Evolutionary conservation across 345 rosid genomes (phyloP), one percentile per base, ranked within the genome.

Genomic region (Lagerstroemia speciosa): DNA sequence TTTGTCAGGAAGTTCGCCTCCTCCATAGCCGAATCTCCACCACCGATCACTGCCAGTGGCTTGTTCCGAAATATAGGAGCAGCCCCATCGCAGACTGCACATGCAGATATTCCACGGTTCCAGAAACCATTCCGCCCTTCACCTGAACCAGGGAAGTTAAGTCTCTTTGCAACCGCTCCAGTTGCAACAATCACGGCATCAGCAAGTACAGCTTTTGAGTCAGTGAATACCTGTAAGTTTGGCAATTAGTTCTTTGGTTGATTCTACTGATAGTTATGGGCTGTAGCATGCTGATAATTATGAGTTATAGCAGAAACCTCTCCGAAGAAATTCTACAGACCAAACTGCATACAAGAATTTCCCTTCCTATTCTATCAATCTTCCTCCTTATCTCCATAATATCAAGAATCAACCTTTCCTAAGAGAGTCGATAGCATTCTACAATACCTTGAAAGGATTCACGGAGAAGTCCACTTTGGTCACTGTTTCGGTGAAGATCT

Each of bases 1-100:
- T 86, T 94, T 6, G 99, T 94, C 22, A 94, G 71, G 68, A 84
- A 94, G 24, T 78, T 94, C 0, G 99, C 94, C 75, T 94, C 99
- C 69, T 94, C 97, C 99, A 94, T 94, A 0, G 99, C 99, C 5
- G 99, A 94, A 80, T 94, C 98, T 3, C 99, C 99, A 8, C 99
- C 97, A 0, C 99, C 99, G 27, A 94, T 89, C 27, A 94, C 99
- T 0, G 88, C 98, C 62, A 94, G 76, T 3, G 93, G 88, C 72
- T 88, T 88, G 55, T 85, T 69, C 65, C 89, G 77, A 66, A 94
- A 94, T n/a, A 91, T 89, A 3, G 97, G 99, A 17, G 93, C 97
- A 5, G 99, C 99, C 31, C 99, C 99, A 24, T 94, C 99, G 74
- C 97, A 94, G n/a, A 94, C 97, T 0, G 96, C 97, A 72, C 99